These are phyloP conservation scores for Mimosa pudica DNA, from an alignment of 306 rosid species.

Conservation along the genomic window DNA sequence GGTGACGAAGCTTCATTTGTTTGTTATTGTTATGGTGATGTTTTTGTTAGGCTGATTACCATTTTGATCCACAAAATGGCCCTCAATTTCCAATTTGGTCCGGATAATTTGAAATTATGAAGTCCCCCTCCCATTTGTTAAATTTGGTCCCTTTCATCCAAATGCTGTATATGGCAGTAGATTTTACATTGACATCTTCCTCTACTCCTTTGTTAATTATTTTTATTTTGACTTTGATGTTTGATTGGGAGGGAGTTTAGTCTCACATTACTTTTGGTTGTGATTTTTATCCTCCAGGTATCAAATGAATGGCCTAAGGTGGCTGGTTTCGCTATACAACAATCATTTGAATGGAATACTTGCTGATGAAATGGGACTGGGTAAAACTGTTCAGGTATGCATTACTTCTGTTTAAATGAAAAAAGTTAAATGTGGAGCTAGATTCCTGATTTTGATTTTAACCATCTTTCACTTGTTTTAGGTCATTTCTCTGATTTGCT, in stretches of 20 bases:
- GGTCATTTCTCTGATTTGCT: constrained; percentile 96
- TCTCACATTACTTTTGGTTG: constrained; percentile 36
- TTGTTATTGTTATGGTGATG: neutral
- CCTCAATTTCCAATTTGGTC: neutral
- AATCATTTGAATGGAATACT: constrained; percentile 99
- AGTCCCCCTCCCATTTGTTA: neutral
- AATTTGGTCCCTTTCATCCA: neutral
- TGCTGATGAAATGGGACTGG: constrained; percentile 99
- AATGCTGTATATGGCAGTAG: neutral
- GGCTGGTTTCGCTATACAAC: constrained; percentile 95
- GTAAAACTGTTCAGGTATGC: constrained; percentile 96
- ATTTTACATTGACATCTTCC: neutral
- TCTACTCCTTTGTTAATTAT: neutral
- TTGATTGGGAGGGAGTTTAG: constrained; percentile 22
- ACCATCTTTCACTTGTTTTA: constrained; percentile 38
- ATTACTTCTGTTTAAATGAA: constrained; percentile 23
- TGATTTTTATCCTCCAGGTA: constrained; percentile 64
- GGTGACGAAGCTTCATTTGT: neutral
- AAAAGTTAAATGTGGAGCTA: constrained; percentile 5
- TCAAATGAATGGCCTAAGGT: constrained; percentile 98
- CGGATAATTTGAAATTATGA: neutral
- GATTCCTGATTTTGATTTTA: constrained; percentile 8
- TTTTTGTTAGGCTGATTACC: neutral
- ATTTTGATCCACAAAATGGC: neutral
- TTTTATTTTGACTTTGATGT: constrained; percentile 18